Base-by-base conservation (phyloP, 805 yeast genomes). In the Metschnikowia matae region DNA sequence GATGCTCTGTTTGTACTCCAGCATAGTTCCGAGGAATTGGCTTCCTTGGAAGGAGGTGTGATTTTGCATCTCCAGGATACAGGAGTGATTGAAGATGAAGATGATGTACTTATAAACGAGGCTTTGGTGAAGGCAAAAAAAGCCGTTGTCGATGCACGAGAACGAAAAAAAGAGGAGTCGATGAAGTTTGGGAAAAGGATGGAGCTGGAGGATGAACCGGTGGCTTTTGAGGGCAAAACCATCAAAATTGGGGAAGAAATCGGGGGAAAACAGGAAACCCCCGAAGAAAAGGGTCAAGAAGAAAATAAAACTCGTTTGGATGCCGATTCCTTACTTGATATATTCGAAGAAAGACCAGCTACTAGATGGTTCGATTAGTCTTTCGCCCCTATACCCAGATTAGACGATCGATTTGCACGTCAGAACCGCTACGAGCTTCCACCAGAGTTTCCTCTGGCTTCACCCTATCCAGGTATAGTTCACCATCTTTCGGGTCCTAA, bases 21-120 rank as follows among this genome's bases (percentile, higher is more conserved):
- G 0, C 87, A 83, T 61, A 63, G 66, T 33, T 36, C 68, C 10
- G 60, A 60, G n/a, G 76, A 75, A n/a, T 59, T 83, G 10, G 55
- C 59, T 59, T 62, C 13, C 55, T 75, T 1, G 62, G 67, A 4
- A 15, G 75, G 66, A n/a, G 70, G 73, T 6, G 79, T 71, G 0
- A 69, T 85, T 2, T 66, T 87, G 46, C 85, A 90, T 0, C 67
- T 86, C 45, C 75, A 80, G 44, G 88, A 83, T 54, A 56, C 62
- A n/a, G 64, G 66, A 20, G 53, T 78, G 14, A 54, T 72, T 14
- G 77, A 63, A 15, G 68, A 60, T 6, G 61, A 60, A 21, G 63
- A 53, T 5, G 71, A 64, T 39, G 60, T 57, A 26, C 60, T 83
- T 31, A 71, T 63, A 29, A 73, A 80, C 46, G 77, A 73, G n/a